Base-by-base conservation (phyloP, 805 yeast species). In the Yamadazyma nakazawae region DNA sequence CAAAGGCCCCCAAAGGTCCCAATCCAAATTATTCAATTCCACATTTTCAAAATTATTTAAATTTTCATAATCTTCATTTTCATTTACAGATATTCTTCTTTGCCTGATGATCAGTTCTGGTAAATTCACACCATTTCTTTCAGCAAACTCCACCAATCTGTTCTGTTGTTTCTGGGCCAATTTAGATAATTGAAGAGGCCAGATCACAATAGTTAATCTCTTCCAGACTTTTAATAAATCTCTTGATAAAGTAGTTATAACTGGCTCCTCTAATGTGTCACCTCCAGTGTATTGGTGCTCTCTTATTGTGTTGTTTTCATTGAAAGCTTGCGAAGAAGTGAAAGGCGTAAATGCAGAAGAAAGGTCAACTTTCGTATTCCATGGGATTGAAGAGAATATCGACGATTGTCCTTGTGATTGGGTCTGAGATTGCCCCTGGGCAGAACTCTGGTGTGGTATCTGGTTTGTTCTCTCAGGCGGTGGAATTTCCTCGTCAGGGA, bases 1-100 rank as follows among this genome's bases (percentile, higher is more conserved):
- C 46, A 84, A 65, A 5, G 90, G 90, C 2, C 90, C 90, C 89
- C 88, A 80, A 42, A 80, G 61, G 59, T 80, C 84, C 84, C 84
- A 80, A 45, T 79, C 84, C 43, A 79, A 57, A 43, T 54, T 63
- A 17, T 52, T 57, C 36, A 51, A 55, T 18, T 48, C 53, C 14
- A 53, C 36, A 24, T 51, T 43, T 3, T 59, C 66, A 25, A 43
- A 34, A 44, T 64, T 63, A 16, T 57, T 56, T 2, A 72, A 63
- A 18, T 64, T 67, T 30, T 66, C 72, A 21, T 59, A 66, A 9
- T 54, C 54, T 26, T 58, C 64, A 17, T 34, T 50, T 6, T 54
- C 53, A 19, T 63, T 54, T 5, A 66, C 72, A 1, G 65, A 54
- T 12, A 63, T 52, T 43, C 67, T 57, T 24, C 65, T 55, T 18